A percentile compares a stretch with the other conserved stretches of the same genome.
phyloP scores from a whole-genome alignment of 2,329 filamentous ascomycete species.

The Aspergillus sojae region DNA sequence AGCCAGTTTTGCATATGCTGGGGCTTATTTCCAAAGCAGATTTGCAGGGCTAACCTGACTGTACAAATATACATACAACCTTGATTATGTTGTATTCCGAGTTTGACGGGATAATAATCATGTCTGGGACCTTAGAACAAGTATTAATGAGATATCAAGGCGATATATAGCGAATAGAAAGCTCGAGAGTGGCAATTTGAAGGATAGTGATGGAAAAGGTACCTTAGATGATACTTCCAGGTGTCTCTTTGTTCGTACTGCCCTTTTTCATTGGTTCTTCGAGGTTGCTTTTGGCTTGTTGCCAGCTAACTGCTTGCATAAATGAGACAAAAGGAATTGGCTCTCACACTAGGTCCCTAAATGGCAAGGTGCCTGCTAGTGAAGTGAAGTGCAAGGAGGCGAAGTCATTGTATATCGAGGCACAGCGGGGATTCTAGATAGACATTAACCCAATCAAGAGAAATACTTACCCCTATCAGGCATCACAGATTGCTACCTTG shows the following conservation, averaged over 20 bases:
- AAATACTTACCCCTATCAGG: no score
- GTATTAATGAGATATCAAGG: neutral
- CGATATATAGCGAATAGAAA: neutral
- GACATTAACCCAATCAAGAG: neutral
- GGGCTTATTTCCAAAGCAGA: neutral
- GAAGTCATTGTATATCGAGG: neutral
- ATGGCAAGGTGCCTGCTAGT: neutral
- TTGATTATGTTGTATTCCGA: neutral
- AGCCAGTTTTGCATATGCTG: neutral
- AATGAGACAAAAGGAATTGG: neutral
- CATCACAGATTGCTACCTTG: neutral
- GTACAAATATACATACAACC: neutral
- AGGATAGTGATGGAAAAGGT: neutral
- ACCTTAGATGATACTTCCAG: no score
- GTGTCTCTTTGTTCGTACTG: neutral
- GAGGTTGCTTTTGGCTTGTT: neutral
- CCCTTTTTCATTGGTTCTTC: neutral
- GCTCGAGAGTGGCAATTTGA: neutral
- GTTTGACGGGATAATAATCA: neutral
- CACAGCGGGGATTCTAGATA: neutral
- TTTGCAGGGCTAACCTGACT: neutral
- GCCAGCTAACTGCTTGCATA: neutral
- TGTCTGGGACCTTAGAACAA: neutral
- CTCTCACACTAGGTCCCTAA: neutral
- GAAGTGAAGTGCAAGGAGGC: neutral